A percentile compares a stretch with the other conserved stretches of the same genome.
phyloP scores from a whole-genome alignment of 2,329 filamentous ascomycete species.

The Pseudocercospora macadamiae region DNA sequence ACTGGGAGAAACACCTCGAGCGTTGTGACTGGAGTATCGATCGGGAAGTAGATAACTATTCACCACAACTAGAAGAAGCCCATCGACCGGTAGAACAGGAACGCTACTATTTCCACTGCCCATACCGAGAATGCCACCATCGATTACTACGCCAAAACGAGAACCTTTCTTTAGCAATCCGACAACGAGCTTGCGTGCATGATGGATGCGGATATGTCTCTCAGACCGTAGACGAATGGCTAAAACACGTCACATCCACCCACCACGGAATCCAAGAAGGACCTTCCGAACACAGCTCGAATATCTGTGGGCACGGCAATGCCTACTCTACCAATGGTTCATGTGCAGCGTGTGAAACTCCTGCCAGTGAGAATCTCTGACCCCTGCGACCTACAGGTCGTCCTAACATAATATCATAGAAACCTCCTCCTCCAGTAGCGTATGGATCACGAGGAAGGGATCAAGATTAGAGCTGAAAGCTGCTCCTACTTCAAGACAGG shows the following conservation, averaged over 20 bases:
- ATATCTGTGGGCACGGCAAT: not conserved
- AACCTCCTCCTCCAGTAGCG: not conserved
- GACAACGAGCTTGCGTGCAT: conserved; percentile 21
- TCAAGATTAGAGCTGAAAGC: not conserved
- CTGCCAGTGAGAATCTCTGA: conserved; percentile 6
- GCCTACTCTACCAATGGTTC: not conserved
- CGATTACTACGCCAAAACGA: conserved; percentile 16
- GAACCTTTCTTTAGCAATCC: conserved; percentile 15
- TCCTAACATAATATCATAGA: conserved; percentile 4
- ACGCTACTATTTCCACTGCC: conserved; percentile 18
- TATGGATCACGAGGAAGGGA: conserved; percentile 5
- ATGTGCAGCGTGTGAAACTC: not conserved
- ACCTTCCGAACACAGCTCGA: not conserved
- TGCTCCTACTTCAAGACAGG: not conserved
- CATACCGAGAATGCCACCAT: conserved; percentile 16
- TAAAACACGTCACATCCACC: conserved; percentile 17
- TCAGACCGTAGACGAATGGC: conserved; percentile 19
- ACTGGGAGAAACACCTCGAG: conserved; percentile 16
- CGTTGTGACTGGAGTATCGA: conserved; percentile 16
- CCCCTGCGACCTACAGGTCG: not conserved
- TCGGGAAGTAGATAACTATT: conserved; percentile 8
- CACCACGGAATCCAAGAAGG: conserved; percentile 12
- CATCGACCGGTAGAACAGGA: conserved; percentile 6
- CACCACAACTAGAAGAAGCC: not conserved
- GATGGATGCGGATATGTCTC: conserved; percentile 23